Percentiles rank a stretch among this genome's conserved stretches.
Conservation (phyloP, 2,329 filamentous ascomycete genomes). For the Ilyonectria sp. region DNA sequence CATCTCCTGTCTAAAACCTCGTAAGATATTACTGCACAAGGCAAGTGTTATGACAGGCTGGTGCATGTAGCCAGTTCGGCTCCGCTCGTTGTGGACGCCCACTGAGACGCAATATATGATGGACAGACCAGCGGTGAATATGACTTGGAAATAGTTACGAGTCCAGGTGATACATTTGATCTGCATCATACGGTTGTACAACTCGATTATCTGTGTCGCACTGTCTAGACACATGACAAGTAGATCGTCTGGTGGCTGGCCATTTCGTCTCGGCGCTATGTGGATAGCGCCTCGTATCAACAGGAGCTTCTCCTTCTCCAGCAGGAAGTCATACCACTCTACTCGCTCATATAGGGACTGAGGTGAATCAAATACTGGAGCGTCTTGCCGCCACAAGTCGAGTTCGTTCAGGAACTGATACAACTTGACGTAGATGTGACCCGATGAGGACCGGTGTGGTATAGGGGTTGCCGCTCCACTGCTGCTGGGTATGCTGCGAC, state of each 20-base stretch:
- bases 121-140: constrained; percentile 61
- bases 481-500: background rate
- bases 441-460: constrained; percentile 9
- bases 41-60: no score
- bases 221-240: constrained; percentile 53
- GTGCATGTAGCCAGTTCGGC: no score
- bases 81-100: no score
- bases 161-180: constrained; percentile 58
- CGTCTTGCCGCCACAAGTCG: constrained; percentile 52
- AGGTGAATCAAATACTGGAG: constrained; percentile 52
- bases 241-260: constrained; percentile 51
- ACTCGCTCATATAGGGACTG: constrained; percentile 59
- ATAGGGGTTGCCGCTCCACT: no score
- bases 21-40: no score
- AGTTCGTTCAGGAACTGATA: constrained; percentile 53
- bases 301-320: constrained; percentile 57
- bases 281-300: constrained; percentile 60
- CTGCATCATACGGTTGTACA: constrained; percentile 56
- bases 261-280: constrained; percentile 53
- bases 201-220: constrained; percentile 55
- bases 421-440: constrained; percentile 46
- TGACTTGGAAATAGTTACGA: constrained; percentile 64
- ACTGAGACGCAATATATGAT: constrained; percentile 51
- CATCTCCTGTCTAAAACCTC: no score
- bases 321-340: constrained; percentile 62